phyloP scores from a whole-genome alignment of 257 asterid species.

The Schizonepeta tenuifolia region DNA sequence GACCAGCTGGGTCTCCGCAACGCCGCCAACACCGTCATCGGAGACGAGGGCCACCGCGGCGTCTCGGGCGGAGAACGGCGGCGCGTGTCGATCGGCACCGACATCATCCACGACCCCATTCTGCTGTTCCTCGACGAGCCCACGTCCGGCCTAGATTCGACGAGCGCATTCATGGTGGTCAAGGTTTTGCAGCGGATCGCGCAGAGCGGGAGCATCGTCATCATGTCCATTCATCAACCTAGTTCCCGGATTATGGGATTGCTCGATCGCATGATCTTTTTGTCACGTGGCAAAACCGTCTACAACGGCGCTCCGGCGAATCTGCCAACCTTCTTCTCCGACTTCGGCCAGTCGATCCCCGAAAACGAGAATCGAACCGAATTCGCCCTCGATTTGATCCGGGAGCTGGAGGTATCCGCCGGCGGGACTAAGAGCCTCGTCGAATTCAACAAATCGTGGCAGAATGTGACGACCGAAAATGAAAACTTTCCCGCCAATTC shows the following conservation, averaged over 20 bases:
- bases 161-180: conserved; percentile 79
- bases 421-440: conserved; percentile 63
- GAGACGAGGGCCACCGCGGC: conserved; percentile 68
- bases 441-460: conserved; percentile 72
- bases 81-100: conserved; percentile 81
- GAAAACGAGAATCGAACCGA: conserved; percentile 67
- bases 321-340: conserved; percentile 54
- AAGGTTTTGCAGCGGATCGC: conserved; percentile 77
- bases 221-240: conserved; percentile 90
- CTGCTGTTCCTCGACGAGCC: conserved; percentile 79
- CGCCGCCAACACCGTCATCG: conserved; percentile 52
- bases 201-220: conserved; percentile 70
- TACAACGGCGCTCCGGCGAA: conserved; percentile 65
- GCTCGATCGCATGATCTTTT: conserved; percentile 59
- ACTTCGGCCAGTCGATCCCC: conserved; percentile 73
- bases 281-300: conserved; percentile 66
- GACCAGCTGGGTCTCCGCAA: conserved; percentile 50
- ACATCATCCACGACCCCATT: conserved; percentile 84
- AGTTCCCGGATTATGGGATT: conserved; percentile 67
- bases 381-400: conserved; percentile 68
- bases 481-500: neutral
- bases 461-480: conserved; percentile 15
- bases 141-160: conserved; percentile 82
- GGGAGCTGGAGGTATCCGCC: conserved; percentile 56
- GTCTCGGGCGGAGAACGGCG: conserved; percentile 75